Evolutionary conservation across 2,329 filamentous ascomycete genomes (phyloP), one percentile per base, ranked within the genome.

Genomic region (Curvularia sp.): DNA sequence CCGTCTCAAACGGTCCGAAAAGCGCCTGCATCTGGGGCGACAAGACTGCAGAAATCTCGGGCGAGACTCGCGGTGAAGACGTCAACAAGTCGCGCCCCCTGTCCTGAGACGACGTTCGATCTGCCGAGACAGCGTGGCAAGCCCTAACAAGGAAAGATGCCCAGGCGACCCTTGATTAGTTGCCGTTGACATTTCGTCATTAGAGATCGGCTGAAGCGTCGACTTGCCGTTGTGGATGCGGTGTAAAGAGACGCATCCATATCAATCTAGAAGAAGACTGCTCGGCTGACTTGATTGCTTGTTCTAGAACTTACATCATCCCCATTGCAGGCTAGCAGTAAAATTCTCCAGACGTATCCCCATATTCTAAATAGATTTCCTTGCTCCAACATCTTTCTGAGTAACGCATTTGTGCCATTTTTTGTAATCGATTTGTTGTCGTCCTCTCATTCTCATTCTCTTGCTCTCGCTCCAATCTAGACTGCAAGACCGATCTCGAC

Each of bases 21-120:
- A 46, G 23, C 10, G 42, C 23, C 23, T 55, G 47, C 45, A 34
- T 45, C 30, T 49, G 46, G 32, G 50, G 50, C 50, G 50, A 54
- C 34, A 39, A 54, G 50, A 45, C 23, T 57, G 55, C 53, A 45
- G 42, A 57, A 54, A 41, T 54, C 45, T 57, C 55, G 55, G 55
- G 38, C 43, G 23, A 54, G 43, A 45, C 55, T 57, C 55, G 55
- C 50, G 30, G 45, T 38, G 50, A 57, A 49, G 50, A 57, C 50
- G 50, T 54, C 50, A 57, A 57, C 39, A 19, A 42, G 45, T 36
- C 21, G n/a, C 36, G 5, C 18, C 38, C 41, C 38, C 30, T 32
- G 32, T 27, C 21, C 39, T 30, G 30, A 38, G 46, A 49, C 45
- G 39, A 53, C 13, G 27, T 9, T 54, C 49, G 36, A 57, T 53